These are phyloP conservation scores for Prunus padus DNA, from an alignment of 306 rosid genomes.

Conservation along the genomic window DNA sequence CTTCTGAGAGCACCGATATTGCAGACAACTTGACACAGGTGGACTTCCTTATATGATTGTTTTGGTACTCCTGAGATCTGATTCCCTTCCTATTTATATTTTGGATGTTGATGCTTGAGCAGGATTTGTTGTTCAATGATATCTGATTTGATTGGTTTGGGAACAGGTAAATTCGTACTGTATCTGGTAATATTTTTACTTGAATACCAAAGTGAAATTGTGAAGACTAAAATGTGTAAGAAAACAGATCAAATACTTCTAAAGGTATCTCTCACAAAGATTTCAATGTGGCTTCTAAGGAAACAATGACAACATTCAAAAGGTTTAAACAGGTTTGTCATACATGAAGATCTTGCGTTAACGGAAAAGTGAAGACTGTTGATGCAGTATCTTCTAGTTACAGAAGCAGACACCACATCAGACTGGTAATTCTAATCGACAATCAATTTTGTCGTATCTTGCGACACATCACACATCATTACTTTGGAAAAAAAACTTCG, in stretches of 20 bases:
- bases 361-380: not conserved
- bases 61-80: not conserved
- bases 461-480: not conserved
- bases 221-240: not conserved
- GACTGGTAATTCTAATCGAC: not conserved
- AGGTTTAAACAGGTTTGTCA: not conserved
- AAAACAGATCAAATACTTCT: not conserved
- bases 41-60: not conserved
- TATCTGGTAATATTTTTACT: not conserved
- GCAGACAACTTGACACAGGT: not conserved
- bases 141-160: not conserved
- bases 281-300: not conserved
- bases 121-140: slow-evolving; percentile 2
- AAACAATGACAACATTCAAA: slow-evolving; percentile 14
- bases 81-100: not conserved
- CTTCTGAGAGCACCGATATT: not conserved
- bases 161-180: not conserved
- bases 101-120: not conserved
- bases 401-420: not conserved
- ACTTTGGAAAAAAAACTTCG: not conserved
- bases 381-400: slow-evolving; percentile 3
- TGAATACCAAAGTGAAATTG: not conserved
- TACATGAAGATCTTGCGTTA: slow-evolving; percentile 6
- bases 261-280: not conserved
- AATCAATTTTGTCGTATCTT: not conserved